Evolutionary conservation across 1,284 basidiomycete species (phyloP).

Genomic region (Rhodotorula sp.): DNA sequence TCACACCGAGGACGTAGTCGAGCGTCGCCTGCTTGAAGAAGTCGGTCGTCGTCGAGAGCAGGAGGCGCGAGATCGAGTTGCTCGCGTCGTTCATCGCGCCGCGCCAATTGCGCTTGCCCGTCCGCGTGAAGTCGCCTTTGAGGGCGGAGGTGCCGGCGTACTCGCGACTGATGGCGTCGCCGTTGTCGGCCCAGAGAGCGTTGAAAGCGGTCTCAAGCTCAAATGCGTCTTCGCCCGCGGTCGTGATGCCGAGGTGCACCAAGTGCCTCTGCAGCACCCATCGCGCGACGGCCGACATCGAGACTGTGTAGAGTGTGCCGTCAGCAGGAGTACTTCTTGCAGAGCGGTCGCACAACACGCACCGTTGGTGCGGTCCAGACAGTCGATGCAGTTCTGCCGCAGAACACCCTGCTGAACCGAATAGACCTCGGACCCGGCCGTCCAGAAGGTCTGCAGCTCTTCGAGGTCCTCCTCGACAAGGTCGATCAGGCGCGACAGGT

Average conservation of each 20-base stretch:
- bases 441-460: slow-evolving; percentile 82
- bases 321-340: no score
- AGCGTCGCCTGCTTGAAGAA: slow-evolving; percentile 79
- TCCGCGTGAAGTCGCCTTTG: slow-evolving; percentile 97
- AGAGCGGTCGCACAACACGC: not conserved
- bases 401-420: slow-evolving; percentile 82
- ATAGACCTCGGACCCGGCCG: slow-evolving; percentile 68
- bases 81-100: slow-evolving; percentile 82
- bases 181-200: slow-evolving; percentile 95
- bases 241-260: slow-evolving; percentile 70
- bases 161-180: slow-evolving; percentile 67
- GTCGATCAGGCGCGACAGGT: slow-evolving; percentile 76
- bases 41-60: slow-evolving; percentile 60
- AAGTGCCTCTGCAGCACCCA: slow-evolving; percentile 77
- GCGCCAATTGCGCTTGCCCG: slow-evolving; percentile 86
- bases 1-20: slow-evolving; percentile 85
- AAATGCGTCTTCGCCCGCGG: slow-evolving; percentile 55
- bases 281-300: slow-evolving; percentile 86
- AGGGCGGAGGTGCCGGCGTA: slow-evolving; percentile 90
- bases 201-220: slow-evolving; percentile 81
- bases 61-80: slow-evolving; percentile 63
- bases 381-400: slow-evolving; percentile 84
- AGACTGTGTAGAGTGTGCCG: slow-evolving; percentile 72
- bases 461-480: slow-evolving; percentile 71
- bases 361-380: slow-evolving; percentile 50